Base-by-base conservation (phyloP, 441 rosid species). In the Jatropha podagrica region DNA sequence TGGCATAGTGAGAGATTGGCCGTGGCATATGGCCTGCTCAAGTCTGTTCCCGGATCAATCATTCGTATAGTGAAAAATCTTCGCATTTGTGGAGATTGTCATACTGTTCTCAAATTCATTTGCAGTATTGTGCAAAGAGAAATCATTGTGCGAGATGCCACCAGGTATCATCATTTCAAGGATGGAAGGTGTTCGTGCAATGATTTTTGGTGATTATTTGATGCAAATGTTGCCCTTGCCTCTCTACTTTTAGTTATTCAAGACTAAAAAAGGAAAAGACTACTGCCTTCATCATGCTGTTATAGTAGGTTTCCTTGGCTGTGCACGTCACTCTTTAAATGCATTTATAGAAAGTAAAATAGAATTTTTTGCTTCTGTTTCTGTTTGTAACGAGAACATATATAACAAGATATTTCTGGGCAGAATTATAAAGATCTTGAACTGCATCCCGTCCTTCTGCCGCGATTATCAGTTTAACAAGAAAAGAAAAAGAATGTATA, bases 1-100 rank as follows among this genome's bases (percentile, higher is more conserved):
- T 89, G 91, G 93, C 97, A 92, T 74, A 89, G 97, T 61, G 96
- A 92, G 80, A 75, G 97, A 74, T 72, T 86, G 65, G 97, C 96
- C 52, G 86, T 91, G 65, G 96, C 97, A 7, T 93, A 86, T 74
- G 95, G 94, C 48, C 80, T 92, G 15, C 92, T 92, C 6, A 89
- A 82, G 63, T 79, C 84, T 37, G 88, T 88, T 75, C 85, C 83
- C 0, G 95, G 93, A 58, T 89, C 85, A 0, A 81, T 68, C 0
- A 81, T 92, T 73, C 67, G 93, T 23, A 85, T 91, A 52, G 91
- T 91, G 80, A 91, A 88, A 70, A 89, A 89, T 73, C 91, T 92
- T 8, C 86, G 92, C 10, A 85, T 90, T 48, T 92, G 97, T 78
- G 90, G 88, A 66, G 95, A 92, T 81, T 90, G 97, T 59, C 95